phyloP scores from a whole-genome alignment of 2,329 filamentous ascomycete genomes.

The Lizonia empirigonia region DNA sequence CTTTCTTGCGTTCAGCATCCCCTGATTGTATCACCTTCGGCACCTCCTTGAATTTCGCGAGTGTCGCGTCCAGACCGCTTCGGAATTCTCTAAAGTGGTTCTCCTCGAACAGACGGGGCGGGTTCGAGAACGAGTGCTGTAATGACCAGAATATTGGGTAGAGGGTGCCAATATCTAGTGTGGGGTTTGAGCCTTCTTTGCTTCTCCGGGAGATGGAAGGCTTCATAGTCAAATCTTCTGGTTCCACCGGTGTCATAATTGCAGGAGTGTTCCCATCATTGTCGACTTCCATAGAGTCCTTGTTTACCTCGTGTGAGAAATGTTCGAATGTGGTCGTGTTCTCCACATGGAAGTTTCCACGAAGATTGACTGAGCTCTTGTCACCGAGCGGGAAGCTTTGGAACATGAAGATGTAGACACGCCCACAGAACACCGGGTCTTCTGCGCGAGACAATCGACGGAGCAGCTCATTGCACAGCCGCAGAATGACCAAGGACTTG shows the following conservation, averaged over 20 bases:
- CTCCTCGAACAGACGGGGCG: constrained; percentile 77
- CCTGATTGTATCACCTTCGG: constrained; percentile 71
- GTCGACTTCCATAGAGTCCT: constrained; percentile 72
- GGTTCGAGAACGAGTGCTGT: constrained; percentile 90
- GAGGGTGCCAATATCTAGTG: constrained; percentile 70
- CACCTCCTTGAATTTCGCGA: constrained; percentile 76
- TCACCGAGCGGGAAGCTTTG: constrained; percentile 97
- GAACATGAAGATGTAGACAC: constrained; percentile 98
- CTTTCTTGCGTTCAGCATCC: constrained; percentile 67
- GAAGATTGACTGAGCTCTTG: constrained; percentile 94
- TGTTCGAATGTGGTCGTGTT: constrained; percentile 88
- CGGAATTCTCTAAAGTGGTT: constrained; percentile 71
- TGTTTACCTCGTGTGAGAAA: constrained; percentile 45
- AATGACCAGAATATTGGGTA: constrained; percentile 95
- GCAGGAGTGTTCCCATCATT: constrained; percentile 42
- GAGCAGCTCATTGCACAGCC: constrained; percentile 94
- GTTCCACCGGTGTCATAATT: constrained; percentile 30
- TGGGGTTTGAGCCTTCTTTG: constrained; percentile 53
- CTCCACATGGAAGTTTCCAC: constrained; percentile 94
- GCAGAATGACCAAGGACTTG: constrained; percentile 87
- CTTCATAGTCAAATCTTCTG: constrained; percentile 45
- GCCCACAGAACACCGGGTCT: constrained; percentile 94
- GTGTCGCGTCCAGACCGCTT: constrained; percentile 64
- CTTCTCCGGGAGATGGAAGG: constrained; percentile 34
- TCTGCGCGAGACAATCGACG: constrained; percentile 91